Percentiles rank a stretch among this genome's conserved stretches.
Conservation (phyloP, 495 filamentous ascomycete genomes). For the Usnea hakonensis region DNA sequence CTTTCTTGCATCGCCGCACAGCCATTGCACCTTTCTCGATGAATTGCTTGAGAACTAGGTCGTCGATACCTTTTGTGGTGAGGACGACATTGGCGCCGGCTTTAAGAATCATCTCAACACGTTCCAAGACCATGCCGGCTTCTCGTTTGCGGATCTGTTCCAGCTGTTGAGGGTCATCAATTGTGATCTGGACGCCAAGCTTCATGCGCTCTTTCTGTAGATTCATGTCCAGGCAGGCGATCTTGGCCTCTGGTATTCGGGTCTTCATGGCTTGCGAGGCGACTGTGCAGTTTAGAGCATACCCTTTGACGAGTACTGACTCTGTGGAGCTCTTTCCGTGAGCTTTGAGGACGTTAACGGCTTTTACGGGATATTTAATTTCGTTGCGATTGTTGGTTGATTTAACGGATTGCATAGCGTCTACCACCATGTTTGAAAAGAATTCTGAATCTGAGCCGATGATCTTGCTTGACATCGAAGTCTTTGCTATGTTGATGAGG, state of each 20-base stretch:
- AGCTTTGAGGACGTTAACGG: conserved; percentile 96
- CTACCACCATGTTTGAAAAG: conserved; percentile 93
- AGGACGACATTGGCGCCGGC: conserved; percentile 93
- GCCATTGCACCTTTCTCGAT: conserved; percentile 94
- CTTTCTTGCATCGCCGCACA: conserved; percentile 96
- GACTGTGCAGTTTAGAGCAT: conserved; percentile 97
- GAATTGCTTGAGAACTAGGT: conserved; percentile 88
- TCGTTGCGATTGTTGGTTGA: conserved; percentile 82
- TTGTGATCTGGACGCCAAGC: conserved; percentile 94
- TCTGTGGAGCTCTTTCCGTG: conserved; percentile 89
- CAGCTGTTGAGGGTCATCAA: conserved; percentile 92
- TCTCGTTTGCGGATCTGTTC: conserved; percentile 95
- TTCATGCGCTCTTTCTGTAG: conserved; percentile 99
- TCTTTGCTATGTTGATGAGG: conserved; percentile 91
- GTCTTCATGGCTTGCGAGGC: conserved; percentile 98
- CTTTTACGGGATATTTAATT: conserved; percentile 96
- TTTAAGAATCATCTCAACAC: conserved; percentile 95
- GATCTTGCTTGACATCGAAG: conserved; percentile 98
- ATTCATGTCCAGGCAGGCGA: conserved; percentile 96
- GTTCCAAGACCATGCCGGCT: conserved; percentile 84
- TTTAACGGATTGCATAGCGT: conserved; percentile 94
- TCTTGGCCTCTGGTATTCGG: conserved; percentile 85
- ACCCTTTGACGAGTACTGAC: conserved; percentile 88
- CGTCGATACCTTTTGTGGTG: conserved; percentile 98
- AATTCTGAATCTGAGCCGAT: conserved; percentile 95